phyloP scores from a whole-genome alignment of 192 early-diverging fungal species.

The Phycomyces blakesleeanus region DNA sequence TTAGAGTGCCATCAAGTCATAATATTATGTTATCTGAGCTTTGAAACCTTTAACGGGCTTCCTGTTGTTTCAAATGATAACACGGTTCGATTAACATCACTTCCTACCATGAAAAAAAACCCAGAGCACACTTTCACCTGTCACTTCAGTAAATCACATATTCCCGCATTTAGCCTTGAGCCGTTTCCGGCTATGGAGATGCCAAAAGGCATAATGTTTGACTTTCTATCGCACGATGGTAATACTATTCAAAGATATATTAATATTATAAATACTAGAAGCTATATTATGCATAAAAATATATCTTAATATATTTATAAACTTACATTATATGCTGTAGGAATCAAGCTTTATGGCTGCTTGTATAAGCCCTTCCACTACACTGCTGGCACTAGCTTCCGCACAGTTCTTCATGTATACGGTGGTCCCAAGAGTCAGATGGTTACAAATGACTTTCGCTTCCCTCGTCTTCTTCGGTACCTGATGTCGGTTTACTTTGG shows the following conservation, averaged over 20 bases:
- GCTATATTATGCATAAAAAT: background rate
- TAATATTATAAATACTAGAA: background rate
- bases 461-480: slow-evolving; percentile 55
- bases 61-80: background rate
- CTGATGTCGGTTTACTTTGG: slow-evolving; percentile 52
- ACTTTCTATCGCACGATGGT: slow-evolving; percentile 16
- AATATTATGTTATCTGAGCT: slow-evolving; percentile 35
- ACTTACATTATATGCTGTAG: background rate
- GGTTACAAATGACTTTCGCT: slow-evolving; percentile 70
- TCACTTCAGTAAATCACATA: background rate
- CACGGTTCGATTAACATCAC: background rate
- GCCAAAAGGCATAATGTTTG: slow-evolving; percentile 22
- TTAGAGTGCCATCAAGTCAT: slow-evolving; percentile 25
- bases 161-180: slow-evolving; percentile 3
- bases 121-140: slow-evolving; percentile 1
- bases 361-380: slow-evolving; percentile 53
- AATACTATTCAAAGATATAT: slow-evolving; percentile 2
- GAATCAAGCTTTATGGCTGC: slow-evolving; percentile 51
- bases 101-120: background rate
- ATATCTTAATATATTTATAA: too few relatives aligned
- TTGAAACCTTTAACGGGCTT: background rate
- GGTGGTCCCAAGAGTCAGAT: slow-evolving; percentile 72
- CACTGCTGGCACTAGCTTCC: slow-evolving; percentile 46
- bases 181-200: background rate
- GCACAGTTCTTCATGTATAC: slow-evolving; percentile 63